phyloP scores from a whole-genome alignment of 1,284 basidiomycete genomes.

The Termitomyces sp. region DNA sequence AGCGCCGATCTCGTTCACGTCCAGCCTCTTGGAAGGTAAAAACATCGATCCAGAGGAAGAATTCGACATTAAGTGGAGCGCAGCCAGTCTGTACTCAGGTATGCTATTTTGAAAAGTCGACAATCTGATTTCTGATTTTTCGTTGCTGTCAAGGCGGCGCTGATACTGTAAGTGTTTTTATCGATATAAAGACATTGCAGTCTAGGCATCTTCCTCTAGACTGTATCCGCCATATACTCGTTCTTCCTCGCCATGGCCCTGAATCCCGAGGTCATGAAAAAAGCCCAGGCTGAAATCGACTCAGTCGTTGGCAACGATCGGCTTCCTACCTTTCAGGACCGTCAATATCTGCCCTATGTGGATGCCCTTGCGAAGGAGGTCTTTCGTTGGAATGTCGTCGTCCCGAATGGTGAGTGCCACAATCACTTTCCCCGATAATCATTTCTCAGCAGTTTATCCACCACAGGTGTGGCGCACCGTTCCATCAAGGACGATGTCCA shows the following conservation, averaged over 20 bases:
- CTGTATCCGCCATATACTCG: constrained; percentile 44
- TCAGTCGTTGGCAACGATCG: constrained; percentile 53
- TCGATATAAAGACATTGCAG: background rate
- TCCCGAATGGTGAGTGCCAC: constrained; percentile 40
- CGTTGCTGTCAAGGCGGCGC: constrained; percentile 32
- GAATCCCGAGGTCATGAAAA: constrained; percentile 43
- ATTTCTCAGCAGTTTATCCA: constrained; percentile 1
- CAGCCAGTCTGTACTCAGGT: constrained; percentile 58
- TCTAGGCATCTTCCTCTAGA: constrained; percentile 25
- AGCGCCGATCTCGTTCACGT: constrained; percentile 47
- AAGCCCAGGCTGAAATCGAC: constrained; percentile 62
- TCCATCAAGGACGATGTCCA: constrained; percentile 49
- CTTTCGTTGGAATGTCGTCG: constrained; percentile 55
- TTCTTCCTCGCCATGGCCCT: constrained; percentile 53
- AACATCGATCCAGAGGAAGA: constrained; percentile 43
- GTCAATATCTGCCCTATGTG: constrained; percentile 53
- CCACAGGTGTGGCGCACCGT: constrained; percentile 47
- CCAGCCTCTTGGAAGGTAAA: constrained; percentile 43
- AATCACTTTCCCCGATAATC: background rate
- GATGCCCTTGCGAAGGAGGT: constrained; percentile 59
- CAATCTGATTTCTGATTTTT: constrained; percentile 2
- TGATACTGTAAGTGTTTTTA: constrained; percentile 38
- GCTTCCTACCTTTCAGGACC: constrained; percentile 57
- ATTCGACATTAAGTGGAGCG: constrained; percentile 53
- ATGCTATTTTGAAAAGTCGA: constrained; percentile 9